These are phyloP conservation scores for Neocucurbitaria cava DNA, from an alignment of 2,329 filamentous ascomycete genomes.

Conservation along the genomic window DNA sequence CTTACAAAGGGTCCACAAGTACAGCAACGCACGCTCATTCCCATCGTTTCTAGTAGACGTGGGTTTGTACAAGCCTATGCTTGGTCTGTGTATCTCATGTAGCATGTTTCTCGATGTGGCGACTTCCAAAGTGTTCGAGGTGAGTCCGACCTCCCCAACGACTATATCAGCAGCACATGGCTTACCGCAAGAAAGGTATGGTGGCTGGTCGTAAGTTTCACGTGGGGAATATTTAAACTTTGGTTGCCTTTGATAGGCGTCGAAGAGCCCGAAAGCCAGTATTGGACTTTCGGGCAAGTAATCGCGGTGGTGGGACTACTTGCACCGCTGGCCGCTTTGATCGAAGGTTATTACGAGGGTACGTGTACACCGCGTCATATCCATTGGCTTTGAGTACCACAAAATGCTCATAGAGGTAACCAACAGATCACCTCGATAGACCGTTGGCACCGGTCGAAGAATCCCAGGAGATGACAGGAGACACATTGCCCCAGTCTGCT, in stretches of 20 bases:
- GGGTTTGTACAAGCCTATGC: constrained; percentile 3
- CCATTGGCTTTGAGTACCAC: neutral
- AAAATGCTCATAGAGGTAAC: neutral
- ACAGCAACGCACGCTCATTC: neutral
- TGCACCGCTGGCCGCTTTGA: constrained; percentile 5
- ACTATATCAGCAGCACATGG: no score
- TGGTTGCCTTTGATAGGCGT: neutral
- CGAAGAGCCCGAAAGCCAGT: constrained; percentile 1
- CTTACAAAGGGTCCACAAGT: neutral
- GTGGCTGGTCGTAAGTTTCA: constrained; percentile 12
- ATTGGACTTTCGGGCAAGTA: constrained; percentile 17
- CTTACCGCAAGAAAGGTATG: constrained; percentile 1
- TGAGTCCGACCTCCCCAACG: neutral
- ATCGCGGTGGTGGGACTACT: constrained; percentile 10
- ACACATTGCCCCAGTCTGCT: neutral
- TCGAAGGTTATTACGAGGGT: neutral
- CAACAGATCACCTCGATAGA: neutral
- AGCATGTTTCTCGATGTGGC: constrained; percentile 5
- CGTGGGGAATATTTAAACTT: constrained; percentile 10
- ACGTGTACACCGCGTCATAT: neutral
- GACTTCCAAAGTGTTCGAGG: constrained; percentile 12
- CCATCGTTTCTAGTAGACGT: neutral
- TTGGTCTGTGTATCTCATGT: neutral
- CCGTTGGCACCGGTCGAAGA: neutral
- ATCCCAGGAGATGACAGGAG: neutral